Evolutionary conservation across 2,329 filamentous ascomycete species (phyloP), one percentile per base, ranked within the genome.

Genomic region (Diaporthe eres): DNA sequence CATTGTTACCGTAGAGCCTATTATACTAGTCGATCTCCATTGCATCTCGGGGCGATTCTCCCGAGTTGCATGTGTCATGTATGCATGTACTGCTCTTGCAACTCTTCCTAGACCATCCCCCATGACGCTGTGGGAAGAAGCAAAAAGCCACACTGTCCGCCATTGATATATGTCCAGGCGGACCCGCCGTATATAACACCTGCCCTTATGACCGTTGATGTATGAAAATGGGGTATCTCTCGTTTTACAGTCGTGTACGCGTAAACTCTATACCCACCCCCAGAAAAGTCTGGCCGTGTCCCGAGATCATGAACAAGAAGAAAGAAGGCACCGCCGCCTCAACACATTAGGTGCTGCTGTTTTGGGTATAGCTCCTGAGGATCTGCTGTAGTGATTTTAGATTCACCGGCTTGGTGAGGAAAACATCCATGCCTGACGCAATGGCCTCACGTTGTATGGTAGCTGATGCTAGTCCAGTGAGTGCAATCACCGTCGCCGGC

Each of bases 351-450:
- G 68, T 47, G 15, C 28, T 47, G 15, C 28, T 17, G 22, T 17
- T 31, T 8, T 65, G 5, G 10, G 49, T 34, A 19, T 47, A 73
- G 19, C 44, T 37, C 15, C 53, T 44, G 8, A 75, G 67, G 2
- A 42, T 53, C 6, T 57, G 25, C 25, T 39, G 34, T 12, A 85
- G 76, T 51, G 84, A 81, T 1, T 81, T 82, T 37, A 85, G 76
- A 15, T 83, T 80, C 25, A 89, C 85, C 1, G 87, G 87, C 78
- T 89, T 89, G 61, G 87, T 87, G 67, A 88, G 77, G 75, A 88
- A 88, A 6, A 87, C 72, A 77, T 88, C 86, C 25, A 87, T 83
- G 0, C 87, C 87, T 65, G 83, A 85, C 15, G 83, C 85, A 58
- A 86, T 84, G 0, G 87, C 87, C 76, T 88, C 87, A 73, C 86